phyloP scores from a whole-genome alignment of 2,329 filamentous ascomycete genomes.

The Hypoxylon sp. region DNA sequence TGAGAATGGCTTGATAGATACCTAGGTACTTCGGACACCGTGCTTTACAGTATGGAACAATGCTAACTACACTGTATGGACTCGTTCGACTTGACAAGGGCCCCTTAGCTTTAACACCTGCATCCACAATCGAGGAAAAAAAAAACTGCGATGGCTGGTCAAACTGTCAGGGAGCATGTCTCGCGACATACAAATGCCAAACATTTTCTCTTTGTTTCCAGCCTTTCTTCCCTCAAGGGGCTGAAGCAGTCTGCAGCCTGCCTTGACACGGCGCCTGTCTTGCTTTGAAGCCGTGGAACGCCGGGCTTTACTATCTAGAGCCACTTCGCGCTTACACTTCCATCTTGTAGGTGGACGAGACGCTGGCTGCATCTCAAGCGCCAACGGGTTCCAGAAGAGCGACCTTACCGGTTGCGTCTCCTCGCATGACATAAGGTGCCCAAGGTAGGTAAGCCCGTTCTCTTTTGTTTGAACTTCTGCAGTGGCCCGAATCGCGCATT shows the following conservation, averaged over 20 bases:
- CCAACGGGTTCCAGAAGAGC: slow-evolving; percentile 22
- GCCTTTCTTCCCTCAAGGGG: slow-evolving; percentile 10
- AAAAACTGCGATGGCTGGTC: slow-evolving; percentile 4
- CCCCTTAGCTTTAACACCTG: neutral
- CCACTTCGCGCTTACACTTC: slow-evolving; percentile 44
- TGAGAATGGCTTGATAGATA: neutral
- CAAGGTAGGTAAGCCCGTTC: slow-evolving; percentile 11
- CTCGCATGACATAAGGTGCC: slow-evolving; percentile 20
- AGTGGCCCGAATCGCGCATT: slow-evolving; percentile 14
- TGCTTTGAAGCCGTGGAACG: slow-evolving; percentile 34
- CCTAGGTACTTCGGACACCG: neutral
- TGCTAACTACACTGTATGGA: slow-evolving; percentile 22
- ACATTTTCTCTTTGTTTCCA: neutral
- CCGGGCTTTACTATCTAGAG: slow-evolving; percentile 14
- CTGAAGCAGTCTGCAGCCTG: slow-evolving; percentile 5
- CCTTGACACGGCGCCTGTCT: slow-evolving; percentile 45
- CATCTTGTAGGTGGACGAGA: slow-evolving; percentile 35
- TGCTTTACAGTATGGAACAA: slow-evolving; percentile 26
- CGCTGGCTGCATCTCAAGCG: slow-evolving; percentile 31
- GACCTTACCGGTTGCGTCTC: slow-evolving; percentile 13
- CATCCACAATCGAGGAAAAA: neutral
- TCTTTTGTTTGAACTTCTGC: slow-evolving; percentile 17
- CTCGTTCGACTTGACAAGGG: slow-evolving; percentile 1
- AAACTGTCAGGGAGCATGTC: neutral
- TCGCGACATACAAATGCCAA: slow-evolving; percentile 17